These are phyloP conservation scores for Polyrhizophydium stewartii DNA, from an alignment of 371 early-diverging fungal species.

Conservation along the genomic window DNA sequence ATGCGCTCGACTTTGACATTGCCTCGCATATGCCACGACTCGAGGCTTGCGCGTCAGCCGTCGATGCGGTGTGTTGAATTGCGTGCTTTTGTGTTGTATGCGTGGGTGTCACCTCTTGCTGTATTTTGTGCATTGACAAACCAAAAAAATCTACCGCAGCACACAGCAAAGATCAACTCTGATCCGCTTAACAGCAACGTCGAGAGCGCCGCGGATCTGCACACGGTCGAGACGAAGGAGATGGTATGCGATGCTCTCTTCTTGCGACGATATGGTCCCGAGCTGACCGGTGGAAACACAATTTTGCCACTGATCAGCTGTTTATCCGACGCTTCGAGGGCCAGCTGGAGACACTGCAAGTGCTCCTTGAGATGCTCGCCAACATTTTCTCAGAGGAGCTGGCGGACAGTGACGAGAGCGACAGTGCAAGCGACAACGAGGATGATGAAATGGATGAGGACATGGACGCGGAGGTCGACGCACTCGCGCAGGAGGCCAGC, in stretches of 20 bases:
- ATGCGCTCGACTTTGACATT: background rate
- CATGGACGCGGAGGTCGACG: constrained; percentile 7
- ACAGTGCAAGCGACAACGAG: constrained; percentile 28
- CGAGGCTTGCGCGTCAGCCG: background rate
- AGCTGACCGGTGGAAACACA: too few relatives aligned
- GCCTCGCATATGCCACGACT: background rate
- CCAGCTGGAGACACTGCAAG: constrained; percentile 61
- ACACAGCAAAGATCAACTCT: too few relatives aligned
- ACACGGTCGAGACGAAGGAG: too few relatives aligned
- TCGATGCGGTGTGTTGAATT: background rate
- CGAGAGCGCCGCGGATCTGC: too few relatives aligned
- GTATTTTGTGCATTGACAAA: too few relatives aligned
- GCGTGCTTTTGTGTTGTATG: background rate
- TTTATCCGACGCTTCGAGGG: constrained; percentile 8
- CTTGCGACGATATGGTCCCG: too few relatives aligned
- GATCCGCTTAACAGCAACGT: too few relatives aligned
- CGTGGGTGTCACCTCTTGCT: too few relatives aligned
- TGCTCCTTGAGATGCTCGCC: constrained; percentile 73
- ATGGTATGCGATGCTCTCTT: too few relatives aligned
- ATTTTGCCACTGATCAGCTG: too few relatives aligned
- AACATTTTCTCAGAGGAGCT: constrained; percentile 61
- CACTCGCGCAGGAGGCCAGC: background rate
- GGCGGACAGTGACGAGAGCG: constrained; percentile 24
- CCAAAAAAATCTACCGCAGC: too few relatives aligned
- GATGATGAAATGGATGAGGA: constrained; percentile 29